Conservation (phyloP, 164 flowering plant species). For the Sedum album region DNA sequence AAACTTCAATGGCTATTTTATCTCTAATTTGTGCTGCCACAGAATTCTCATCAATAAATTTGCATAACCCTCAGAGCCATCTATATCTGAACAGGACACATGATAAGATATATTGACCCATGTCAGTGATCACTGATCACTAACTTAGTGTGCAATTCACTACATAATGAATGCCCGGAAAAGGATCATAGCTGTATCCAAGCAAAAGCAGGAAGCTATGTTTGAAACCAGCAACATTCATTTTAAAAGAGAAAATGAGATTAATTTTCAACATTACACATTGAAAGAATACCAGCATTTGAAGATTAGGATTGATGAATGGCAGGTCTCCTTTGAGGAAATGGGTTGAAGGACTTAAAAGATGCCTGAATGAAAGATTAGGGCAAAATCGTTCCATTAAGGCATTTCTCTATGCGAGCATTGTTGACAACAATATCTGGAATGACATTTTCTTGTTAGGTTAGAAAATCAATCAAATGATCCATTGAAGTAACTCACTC, state of each 20-base stretch:
- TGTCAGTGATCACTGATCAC: not conserved
- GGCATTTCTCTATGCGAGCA: not conserved
- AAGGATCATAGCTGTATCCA: not conserved
- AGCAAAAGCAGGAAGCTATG: not conserved
- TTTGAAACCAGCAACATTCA: not conserved
- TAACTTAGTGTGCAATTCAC: not conserved
- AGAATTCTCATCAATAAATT: constrained; percentile 57
- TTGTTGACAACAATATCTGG: not conserved
- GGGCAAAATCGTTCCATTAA: not conserved
- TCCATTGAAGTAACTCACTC: no score
- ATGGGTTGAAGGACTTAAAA: not conserved
- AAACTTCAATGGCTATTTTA: constrained; percentile 55
- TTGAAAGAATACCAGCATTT: not conserved
- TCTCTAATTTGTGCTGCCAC: constrained; percentile 66
- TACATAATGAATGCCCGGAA: not conserved
- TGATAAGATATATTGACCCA: not conserved
- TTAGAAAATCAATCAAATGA: no score
- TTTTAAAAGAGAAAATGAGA: not conserved
- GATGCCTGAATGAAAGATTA: not conserved
- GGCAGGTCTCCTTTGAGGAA: not conserved
- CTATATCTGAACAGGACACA: not conserved
- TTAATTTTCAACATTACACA: not conserved
- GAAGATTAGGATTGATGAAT: not conserved
- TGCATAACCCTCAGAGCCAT: constrained; percentile 2
- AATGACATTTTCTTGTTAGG: not conserved